Evolutionary conservation across 2,329 filamentous ascomycete genomes (phyloP), one percentile per base, ranked within the genome.

Genomic region (Diplodia seriata): DNA sequence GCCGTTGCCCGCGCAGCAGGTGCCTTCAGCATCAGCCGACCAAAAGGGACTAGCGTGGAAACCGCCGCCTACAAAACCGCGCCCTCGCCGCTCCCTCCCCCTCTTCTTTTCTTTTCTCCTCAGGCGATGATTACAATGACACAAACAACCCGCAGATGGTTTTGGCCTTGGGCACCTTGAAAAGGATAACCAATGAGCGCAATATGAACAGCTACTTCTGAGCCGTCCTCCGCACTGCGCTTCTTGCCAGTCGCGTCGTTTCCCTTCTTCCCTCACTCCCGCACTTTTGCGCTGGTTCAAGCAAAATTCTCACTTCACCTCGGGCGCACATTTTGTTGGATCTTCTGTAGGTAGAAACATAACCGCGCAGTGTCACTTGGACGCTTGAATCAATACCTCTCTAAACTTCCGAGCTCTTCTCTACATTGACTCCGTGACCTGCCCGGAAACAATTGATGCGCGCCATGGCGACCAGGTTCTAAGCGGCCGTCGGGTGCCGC

Each of bases 121-220:
- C 55, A 33, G 36, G 55, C 55, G 55, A 59, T 59, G 55, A 59
- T 59, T 36, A 38, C 26, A 43, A 59, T 26, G 2, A 56, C 54
- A n/a, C 54, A n/a, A 20, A 59, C n/a, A 20, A 14, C 14, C 18
- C 36, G 38, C 55, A 20, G 36, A 59, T 23, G 55, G 55, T 43
- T 59, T 59, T 11, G 36, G 33, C 55, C 23, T 53, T 4, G 14
- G 14, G 55, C 55, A 59, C 36, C 8, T 43, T 33, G 6, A 33
- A 33, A 33, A 26, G 26, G 31, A 7, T 33, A 43, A 43, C 55
- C 55, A 59, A 59, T 59, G 55, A n/a, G 55, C 55, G 36, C 55
- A 18, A 33, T 59, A 29, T 5, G 55, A 59, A 59, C 55, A 59
- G 55, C 47, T 59, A 59, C 55, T 59, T 59, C 55, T 59, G 55